Evolutionary conservation across 192 early-diverging fungal genomes (phyloP).

Genomic region (Phycomyces blakesleeanus): DNA sequence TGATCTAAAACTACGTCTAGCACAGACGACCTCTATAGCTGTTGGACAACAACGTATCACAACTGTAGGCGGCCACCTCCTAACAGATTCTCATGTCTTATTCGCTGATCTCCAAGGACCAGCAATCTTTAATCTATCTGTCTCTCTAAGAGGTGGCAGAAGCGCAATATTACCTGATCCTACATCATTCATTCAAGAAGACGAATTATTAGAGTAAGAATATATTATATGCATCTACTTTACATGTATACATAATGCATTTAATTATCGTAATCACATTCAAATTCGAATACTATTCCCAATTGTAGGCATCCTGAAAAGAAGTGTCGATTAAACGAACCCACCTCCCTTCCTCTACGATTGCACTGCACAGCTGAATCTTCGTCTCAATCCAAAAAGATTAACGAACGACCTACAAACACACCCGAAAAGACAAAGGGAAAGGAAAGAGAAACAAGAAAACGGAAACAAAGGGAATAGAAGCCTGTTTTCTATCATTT

Average conservation of each 20-base stretch:
- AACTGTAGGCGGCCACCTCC: constrained; percentile 1
- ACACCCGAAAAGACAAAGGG: neutral
- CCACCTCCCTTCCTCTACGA: too few relatives aligned
- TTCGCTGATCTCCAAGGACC: constrained; percentile 4
- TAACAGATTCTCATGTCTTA: constrained; percentile 3
- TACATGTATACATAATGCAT: too few relatives aligned
- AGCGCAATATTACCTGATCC: neutral
- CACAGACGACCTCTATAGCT: neutral
- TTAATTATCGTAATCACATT: too few relatives aligned
- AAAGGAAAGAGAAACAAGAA: neutral
- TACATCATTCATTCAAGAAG: too few relatives aligned
- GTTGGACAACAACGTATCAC: constrained; percentile 5
- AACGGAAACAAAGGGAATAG: neutral
- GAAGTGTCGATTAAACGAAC: too few relatives aligned
- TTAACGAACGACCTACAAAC: too few relatives aligned
- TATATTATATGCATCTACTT: too few relatives aligned
- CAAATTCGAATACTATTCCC: too few relatives aligned
- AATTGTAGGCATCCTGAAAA: too few relatives aligned
- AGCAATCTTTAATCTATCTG: constrained; percentile 4
- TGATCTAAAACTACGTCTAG: constrained; percentile 1
- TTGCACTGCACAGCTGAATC: too few relatives aligned
- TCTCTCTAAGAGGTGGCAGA: constrained; percentile 1
- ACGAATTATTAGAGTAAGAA: too few relatives aligned
- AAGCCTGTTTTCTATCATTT: neutral
- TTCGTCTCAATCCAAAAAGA: too few relatives aligned